These are phyloP conservation scores for Spathaspora arborariae DNA, from an alignment of 805 yeast species.

Conservation along the genomic window DNA sequence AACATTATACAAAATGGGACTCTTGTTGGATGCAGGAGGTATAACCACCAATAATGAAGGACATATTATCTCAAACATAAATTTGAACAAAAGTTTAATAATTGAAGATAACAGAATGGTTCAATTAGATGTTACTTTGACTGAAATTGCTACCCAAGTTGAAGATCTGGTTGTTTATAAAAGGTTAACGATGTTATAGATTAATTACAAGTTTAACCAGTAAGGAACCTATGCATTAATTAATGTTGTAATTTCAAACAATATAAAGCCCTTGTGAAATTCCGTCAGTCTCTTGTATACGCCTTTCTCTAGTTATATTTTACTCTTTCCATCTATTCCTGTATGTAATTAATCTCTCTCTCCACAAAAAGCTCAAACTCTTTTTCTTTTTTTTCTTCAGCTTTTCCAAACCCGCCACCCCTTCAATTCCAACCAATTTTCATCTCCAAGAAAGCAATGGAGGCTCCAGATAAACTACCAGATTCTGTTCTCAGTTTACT, in stretches of 20 bases:
- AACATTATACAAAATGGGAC: slow-evolving; percentile 49
- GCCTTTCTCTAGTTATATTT: no score
- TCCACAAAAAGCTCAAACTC: no score
- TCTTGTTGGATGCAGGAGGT: slow-evolving; percentile 46
- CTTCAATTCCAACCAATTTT: neutral
- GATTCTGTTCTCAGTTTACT: slow-evolving; percentile 42
- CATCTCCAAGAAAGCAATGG: slow-evolving; percentile 3
- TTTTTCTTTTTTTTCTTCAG: neutral
- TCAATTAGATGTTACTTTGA: slow-evolving; percentile 48
- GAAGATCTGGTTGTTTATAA: slow-evolving; percentile 19
- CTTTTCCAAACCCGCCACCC: neutral
- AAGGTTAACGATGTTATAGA: slow-evolving; percentile 19
- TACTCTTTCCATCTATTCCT: no score
- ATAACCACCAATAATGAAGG: slow-evolving; percentile 40
- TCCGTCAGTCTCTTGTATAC: no score
- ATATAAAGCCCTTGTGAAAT: no score
- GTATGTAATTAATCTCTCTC: no score
- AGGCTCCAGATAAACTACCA: slow-evolving; percentile 21
- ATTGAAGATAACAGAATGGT: slow-evolving; percentile 47
- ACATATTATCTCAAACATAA: slow-evolving; percentile 24
- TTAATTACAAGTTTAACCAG: no score
- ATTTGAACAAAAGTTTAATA: slow-evolving; percentile 26
- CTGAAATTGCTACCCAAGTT: slow-evolving; percentile 41
- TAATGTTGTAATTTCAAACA: no score
- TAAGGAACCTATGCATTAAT: no score